Base-by-base conservation (phyloP, 2,329 filamentous ascomycete genomes). In the Aspergillus caelatus region DNA sequence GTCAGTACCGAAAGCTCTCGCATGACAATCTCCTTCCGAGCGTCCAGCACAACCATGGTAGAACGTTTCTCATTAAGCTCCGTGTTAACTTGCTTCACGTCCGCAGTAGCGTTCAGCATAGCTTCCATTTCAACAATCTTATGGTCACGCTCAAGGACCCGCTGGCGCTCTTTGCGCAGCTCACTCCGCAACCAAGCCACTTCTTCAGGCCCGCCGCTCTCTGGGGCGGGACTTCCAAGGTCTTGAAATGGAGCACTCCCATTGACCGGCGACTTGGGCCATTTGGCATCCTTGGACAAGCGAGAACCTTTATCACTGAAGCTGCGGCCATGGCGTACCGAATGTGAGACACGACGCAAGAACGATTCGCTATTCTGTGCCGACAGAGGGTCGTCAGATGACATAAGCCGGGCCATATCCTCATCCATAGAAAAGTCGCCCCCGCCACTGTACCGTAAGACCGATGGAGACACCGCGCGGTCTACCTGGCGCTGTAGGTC, bases 341-440 rank as follows among this genome's bases (percentile, higher is more conserved):
- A 94, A 75, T 97, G 97, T 9, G 95, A 98, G 46, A 97, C 91
- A 58, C 93, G 89, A 62, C 92, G 91, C 66, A 98, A 82, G 65
- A 97, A 91, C 1, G 92, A 94, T 30, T 92, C 89, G 36, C 88
- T 90, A 50, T 85, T 84, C 70, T 78, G 67, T 28, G 76, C 74
- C 53, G 58, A 58, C 11, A 67, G 60, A 74, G 58, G 23, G 56
- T 93, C 91, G 64, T 94, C 92, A 23, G 88, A 89, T 46, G 89
- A 91, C 64, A 97, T 83, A 62, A 97, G 94, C 62, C 94, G 90
- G 60, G 92, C 91, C 88, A 97, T 93, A 74, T 98, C 95, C 77
- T 97, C 94, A 68, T 98, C 94, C 89, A 97, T 89, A 64, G 91
- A 95, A 73, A 97, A 95, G 68, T 96, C 93, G 60, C 89, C 92